Evolutionary conservation across 1,139 yeast genomes (phyloP), one percentile per base, ranked within the genome.

Genomic region (Trichomonascaceae sp.): DNA sequence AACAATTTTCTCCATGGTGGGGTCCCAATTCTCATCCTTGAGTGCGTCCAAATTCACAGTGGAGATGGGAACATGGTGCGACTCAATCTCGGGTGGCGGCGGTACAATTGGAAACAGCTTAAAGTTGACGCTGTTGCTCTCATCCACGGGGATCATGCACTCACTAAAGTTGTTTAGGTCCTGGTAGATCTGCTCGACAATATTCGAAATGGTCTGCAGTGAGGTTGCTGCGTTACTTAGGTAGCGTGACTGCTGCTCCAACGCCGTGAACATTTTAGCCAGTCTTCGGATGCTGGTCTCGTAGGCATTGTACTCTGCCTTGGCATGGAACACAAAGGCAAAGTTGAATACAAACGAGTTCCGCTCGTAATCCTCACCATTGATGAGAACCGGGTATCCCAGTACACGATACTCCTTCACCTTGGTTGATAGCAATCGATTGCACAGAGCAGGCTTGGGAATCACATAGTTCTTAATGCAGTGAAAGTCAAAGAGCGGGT

Each of bases 21-120:
- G 96, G 52, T 89, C 98, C 97, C 98, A 89, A 47, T 81, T 80
- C 4, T 79, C 79, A 55, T 89, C 98, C 23, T 82, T 76, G 43
- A 89, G 62, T 26, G 71, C 63, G 27, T 67, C 66, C 26, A 87
- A 59, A 36, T 76, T 73, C 2, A 87, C 93, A 0, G 89, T 77
- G 4, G 93, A 71, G 2, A 85, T 72, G 0, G 98, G 98, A 0
- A 89, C 98, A 52, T 89, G 94, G 47, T 69, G 64, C 26, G 85
- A 44, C 52, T 72, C 59, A 47, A 82, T 60, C 33, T 71, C 72
- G 1, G 84, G 80, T 0, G 97, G 96, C 1, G 92, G 82, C 5
- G 92, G 87, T 27, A 80, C 62, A 13, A 82, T 63, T 0, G 97
- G 96, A 46, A 92, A 84, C 4, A 92, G 62, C 52, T 89, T 92